Conservation (phyloP, 495 filamentous ascomycete genomes). For the Podospora comata region DNA sequence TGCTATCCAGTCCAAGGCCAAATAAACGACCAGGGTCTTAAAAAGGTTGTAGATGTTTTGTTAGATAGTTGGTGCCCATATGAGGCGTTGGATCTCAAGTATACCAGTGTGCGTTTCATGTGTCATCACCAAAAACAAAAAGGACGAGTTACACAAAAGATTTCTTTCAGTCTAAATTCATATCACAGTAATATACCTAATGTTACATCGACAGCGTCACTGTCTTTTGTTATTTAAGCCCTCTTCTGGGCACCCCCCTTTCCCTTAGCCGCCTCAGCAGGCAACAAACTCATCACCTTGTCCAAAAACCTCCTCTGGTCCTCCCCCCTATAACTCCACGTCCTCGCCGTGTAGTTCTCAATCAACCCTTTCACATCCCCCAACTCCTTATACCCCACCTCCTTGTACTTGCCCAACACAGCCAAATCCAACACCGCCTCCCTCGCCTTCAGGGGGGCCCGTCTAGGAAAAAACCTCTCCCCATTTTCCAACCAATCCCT, state of each 20-base stretch:
- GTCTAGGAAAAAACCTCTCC: conserved; percentile 15
- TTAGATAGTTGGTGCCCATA: neutral
- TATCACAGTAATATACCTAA: neutral
- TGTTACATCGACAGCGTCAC: neutral
- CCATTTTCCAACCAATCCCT: conserved; percentile 36
- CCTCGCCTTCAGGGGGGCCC: conserved; percentile 31
- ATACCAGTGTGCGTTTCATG: neutral
- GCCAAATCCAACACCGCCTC: conserved; percentile 38
- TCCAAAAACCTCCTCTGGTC: conserved; percentile 26
- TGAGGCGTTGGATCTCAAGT: neutral
- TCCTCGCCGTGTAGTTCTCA: conserved; percentile 33
- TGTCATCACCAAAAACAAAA: neutral
- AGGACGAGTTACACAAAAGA: neutral
- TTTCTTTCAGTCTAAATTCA: neutral
- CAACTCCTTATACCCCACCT: conserved; percentile 28
- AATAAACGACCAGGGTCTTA: neutral
- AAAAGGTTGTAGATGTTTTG: neutral
- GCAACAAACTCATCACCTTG: conserved; percentile 29
- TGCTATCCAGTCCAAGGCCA: conserved; percentile 25
- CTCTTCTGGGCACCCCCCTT: conserved; percentile 19
- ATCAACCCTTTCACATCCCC: conserved; percentile 35
- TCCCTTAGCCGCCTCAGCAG: conserved; percentile 12
- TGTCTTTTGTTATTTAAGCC: conserved; percentile 6
- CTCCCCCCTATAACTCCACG: conserved; percentile 23
- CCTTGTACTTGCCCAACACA: conserved; percentile 43